Conservation (phyloP, 148 eudicot species). For the Rhododendron griersonianum region DNA sequence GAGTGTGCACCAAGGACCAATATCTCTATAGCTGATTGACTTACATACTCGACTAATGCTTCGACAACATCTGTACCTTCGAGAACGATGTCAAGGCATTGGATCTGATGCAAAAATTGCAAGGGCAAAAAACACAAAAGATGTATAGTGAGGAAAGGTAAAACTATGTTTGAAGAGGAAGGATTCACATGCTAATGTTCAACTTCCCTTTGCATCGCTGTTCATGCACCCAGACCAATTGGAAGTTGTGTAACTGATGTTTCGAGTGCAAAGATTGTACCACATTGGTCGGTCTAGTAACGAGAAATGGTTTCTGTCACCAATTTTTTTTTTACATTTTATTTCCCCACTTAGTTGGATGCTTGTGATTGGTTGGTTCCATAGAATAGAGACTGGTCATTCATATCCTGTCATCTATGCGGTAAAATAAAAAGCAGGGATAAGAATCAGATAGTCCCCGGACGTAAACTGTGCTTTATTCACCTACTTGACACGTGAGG, state of each 20-base stretch:
- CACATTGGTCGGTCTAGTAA: neutral
- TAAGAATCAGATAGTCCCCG: neutral
- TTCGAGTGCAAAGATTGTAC: neutral
- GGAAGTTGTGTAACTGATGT: neutral
- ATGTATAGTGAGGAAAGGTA: neutral
- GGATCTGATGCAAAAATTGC: conserved; percentile 38
- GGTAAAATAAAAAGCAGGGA: neutral
- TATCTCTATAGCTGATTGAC: conserved; percentile 58
- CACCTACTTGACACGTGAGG: neutral
- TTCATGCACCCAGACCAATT: neutral
- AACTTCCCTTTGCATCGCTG: neutral
- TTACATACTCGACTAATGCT: conserved; percentile 57
- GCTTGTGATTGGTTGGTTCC: neutral
- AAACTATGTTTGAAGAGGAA: neutral
- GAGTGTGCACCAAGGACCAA: conserved; percentile 61
- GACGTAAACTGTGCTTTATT: neutral
- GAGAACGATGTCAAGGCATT: conserved; percentile 57
- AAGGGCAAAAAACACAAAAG: neutral
- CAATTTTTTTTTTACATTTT: neutral
- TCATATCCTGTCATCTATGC: neutral
- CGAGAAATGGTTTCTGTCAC: neutral
- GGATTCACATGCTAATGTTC: neutral
- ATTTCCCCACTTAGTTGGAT: neutral
- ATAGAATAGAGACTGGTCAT: neutral
- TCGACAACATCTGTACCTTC: conserved; percentile 69